Evolutionary conservation across 2,329 filamentous ascomycete genomes (phyloP).

Genomic region (Lachnum nothofagi): DNA sequence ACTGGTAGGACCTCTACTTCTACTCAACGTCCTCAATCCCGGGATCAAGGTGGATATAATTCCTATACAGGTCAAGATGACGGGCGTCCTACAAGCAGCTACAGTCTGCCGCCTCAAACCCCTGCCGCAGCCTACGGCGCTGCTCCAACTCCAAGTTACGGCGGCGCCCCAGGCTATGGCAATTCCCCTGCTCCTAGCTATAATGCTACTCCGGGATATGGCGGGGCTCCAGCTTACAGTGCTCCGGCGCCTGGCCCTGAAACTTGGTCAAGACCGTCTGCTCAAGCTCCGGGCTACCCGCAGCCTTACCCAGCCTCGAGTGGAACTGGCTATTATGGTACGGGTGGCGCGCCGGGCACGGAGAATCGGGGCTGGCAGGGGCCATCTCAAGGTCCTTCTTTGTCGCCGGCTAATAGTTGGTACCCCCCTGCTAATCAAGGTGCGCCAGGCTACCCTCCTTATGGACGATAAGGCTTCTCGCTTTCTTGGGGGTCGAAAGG

Average conservation of each 20-base stretch:
- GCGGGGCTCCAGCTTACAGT: not conserved
- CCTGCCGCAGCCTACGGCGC: conserved; percentile 5
- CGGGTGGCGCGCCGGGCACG: conserved; percentile 15
- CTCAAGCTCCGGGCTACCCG: conserved; percentile 5
- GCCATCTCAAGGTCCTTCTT: conserved; percentile 8
- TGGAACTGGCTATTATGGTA: conserved; percentile 21
- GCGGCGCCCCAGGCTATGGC: not conserved
- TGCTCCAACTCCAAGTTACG: conserved; percentile 3
- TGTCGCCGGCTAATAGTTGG: conserved; percentile 10
- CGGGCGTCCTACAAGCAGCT: not conserved
- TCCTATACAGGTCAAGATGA: conserved; percentile 9
- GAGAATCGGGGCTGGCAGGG: conserved; percentile 6
- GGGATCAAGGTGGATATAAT: conserved; percentile 6
- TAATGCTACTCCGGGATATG: not conserved
- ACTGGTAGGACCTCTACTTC: conserved; percentile 24
- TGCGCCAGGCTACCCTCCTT: conserved; percentile 11
- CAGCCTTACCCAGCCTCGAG: conserved; percentile 20
- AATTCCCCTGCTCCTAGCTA: not conserved
- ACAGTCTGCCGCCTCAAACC: not conserved
- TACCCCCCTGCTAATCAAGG: conserved; percentile 10
- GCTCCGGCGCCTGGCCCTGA: conserved; percentile 5
- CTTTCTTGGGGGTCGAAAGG: no score
- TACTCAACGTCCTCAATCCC: conserved; percentile 11
- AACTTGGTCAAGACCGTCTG: conserved; percentile 6
- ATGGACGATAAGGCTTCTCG: conserved; percentile 5